Percentiles rank a stretch among this genome's conserved stretches.
phyloP scores from a whole-genome alignment of 2,329 filamentous ascomycete species.

The Botrytis deweyae region DNA sequence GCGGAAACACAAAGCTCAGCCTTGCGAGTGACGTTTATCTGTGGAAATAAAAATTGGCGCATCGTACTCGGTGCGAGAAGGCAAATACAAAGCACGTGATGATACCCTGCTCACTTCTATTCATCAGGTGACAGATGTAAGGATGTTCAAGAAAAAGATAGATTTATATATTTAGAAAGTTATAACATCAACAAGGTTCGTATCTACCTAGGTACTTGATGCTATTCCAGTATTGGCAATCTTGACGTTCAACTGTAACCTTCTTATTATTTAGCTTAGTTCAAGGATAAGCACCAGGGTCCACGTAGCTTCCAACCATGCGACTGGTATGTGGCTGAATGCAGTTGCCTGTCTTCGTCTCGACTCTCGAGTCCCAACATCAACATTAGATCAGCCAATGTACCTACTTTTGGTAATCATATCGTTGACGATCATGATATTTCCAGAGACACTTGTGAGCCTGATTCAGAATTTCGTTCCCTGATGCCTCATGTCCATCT shows the following conservation, averaged over 20 bases:
- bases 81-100: background rate
- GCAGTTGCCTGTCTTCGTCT: background rate
- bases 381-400: background rate
- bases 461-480: background rate
- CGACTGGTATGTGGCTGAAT: background rate
- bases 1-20: constrained; percentile 3
- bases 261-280: background rate
- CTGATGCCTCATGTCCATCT: background rate
- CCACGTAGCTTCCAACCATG: background rate
- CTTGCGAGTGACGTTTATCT: constrained; percentile 2
- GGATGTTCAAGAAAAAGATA: background rate
- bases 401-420: background rate
- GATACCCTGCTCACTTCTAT: background rate
- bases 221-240: background rate
- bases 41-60: too few relatives aligned
- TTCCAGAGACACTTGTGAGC: background rate
- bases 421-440: background rate
- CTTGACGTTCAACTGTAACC: background rate
- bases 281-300: background rate
- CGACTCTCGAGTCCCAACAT: background rate
- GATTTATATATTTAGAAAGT: background rate
- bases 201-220: background rate
- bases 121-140: background rate
- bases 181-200: too few relatives aligned
- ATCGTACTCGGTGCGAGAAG: background rate